Conservation (phyloP, 805 yeast genomes). For the Candida andamanensis region DNA sequence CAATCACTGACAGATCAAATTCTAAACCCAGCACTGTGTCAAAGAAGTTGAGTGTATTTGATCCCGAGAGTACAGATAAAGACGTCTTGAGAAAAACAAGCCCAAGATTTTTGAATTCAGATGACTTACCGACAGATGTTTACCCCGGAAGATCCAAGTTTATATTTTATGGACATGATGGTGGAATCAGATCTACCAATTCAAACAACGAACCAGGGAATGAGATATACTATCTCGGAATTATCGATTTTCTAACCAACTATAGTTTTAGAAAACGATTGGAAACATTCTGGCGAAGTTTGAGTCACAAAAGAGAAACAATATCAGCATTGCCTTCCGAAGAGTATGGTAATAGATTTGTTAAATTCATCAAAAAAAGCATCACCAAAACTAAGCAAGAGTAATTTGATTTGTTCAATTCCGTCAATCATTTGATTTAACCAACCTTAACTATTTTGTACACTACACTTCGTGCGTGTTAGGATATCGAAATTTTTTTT, state of each 20-base stretch:
- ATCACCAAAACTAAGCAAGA: constrained; percentile 5
- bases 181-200: constrained; percentile 77
- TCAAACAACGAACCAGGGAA: constrained; percentile 54
- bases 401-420: no score
- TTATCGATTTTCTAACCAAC: constrained; percentile 88
- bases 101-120: constrained; percentile 38
- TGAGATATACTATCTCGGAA: constrained; percentile 82
- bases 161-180: constrained; percentile 71
- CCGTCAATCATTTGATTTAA: no score
- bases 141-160: constrained; percentile 47
- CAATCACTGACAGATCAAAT: no score
- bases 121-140: constrained; percentile 41
- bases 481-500: no score
- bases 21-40: constrained; percentile 15
- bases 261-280: constrained; percentile 68
- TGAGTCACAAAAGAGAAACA: constrained; percentile 61
- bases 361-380: constrained; percentile 54
- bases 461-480: no score
- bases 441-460: no score
- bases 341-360: constrained; percentile 87
- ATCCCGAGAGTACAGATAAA: constrained; percentile 36
- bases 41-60: constrained; percentile 34
- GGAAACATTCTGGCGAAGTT: constrained; percentile 81
- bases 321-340: constrained; percentile 87
- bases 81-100: constrained; percentile 41